Conservation (phyloP, 495 filamentous ascomycete genomes). For the Choiromyces venosus region DNA sequence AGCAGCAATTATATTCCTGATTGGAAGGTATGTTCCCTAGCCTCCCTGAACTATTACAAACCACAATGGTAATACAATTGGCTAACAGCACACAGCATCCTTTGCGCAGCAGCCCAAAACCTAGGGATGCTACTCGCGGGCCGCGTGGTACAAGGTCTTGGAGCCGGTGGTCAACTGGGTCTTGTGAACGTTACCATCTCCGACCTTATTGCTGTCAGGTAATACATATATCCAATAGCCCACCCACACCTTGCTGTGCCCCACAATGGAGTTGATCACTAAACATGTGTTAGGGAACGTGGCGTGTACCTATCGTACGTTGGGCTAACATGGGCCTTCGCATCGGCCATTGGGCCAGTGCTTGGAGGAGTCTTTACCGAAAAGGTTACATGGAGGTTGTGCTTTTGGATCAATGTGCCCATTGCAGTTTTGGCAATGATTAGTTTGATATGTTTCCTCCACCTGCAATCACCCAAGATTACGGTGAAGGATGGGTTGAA, state of each 20-base stretch:
- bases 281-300: conserved; percentile 49
- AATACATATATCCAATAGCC: not conserved
- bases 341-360: conserved; percentile 65
- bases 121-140: conserved; percentile 72
- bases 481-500: conserved; percentile 63
- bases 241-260: not conserved
- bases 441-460: conserved; percentile 64
- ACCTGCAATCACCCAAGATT: conserved; percentile 70
- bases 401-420: conserved; percentile 66
- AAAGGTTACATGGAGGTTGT: conserved; percentile 56
- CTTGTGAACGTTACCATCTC: conserved; percentile 76
- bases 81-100: conserved; percentile 48
- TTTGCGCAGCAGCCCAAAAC: conserved; percentile 61
- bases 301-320: conserved; percentile 61
- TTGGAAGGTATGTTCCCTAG: conserved; percentile 34
- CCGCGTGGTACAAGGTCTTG: conserved; percentile 74
- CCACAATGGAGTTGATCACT: conserved; percentile 2
- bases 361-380: conserved; percentile 69
- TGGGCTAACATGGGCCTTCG: conserved; percentile 68
- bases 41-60: not conserved
- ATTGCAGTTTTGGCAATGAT: conserved; percentile 64
- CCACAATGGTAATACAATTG: conserved; percentile 1
- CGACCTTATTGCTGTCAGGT: conserved; percentile 53
- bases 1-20: conserved; percentile 67
- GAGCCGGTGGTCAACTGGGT: conserved; percentile 73